A percentile compares a stretch with the other conserved stretches of the same genome.
Conservation (phyloP, 495 filamentous ascomycete genomes). For the Copromyces sp. region DNA sequence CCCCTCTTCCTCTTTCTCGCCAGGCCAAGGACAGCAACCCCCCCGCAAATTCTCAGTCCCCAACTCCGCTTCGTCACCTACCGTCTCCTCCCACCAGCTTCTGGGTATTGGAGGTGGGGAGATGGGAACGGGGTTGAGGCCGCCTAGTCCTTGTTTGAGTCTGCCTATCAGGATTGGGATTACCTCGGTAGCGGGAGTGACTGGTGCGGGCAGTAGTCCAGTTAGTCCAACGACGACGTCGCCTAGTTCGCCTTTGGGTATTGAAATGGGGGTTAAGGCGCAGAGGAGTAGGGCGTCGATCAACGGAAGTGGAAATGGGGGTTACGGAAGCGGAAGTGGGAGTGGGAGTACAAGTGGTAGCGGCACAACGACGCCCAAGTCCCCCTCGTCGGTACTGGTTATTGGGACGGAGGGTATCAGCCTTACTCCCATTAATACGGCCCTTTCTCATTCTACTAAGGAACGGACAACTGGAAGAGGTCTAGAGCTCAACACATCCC, state of each 20-base stretch:
- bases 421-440: not conserved
- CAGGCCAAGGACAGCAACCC: not conserved
- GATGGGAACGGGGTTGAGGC: not conserved
- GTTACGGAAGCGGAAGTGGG: not conserved
- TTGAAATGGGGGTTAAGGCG: not conserved
- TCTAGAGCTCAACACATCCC: not conserved
- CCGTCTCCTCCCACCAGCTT: not conserved
- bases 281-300: not conserved
- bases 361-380: not conserved
- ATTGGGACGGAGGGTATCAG: not conserved
- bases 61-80: not conserved
- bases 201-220: not conserved
- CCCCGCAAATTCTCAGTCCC: not conserved
- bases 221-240: not conserved
- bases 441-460: too few species aligned
- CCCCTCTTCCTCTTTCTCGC: not conserved
- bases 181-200: not conserved
- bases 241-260: not conserved
- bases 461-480: too few species aligned
- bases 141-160: not conserved
- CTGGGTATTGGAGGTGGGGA: not conserved
- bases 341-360: not conserved
- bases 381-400: not conserved
- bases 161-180: not conserved
- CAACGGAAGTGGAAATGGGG: not conserved